These are phyloP conservation scores for Ceratobasidium papillatum DNA, from an alignment of 1,284 basidiomycete species.

Conservation along the genomic window DNA sequence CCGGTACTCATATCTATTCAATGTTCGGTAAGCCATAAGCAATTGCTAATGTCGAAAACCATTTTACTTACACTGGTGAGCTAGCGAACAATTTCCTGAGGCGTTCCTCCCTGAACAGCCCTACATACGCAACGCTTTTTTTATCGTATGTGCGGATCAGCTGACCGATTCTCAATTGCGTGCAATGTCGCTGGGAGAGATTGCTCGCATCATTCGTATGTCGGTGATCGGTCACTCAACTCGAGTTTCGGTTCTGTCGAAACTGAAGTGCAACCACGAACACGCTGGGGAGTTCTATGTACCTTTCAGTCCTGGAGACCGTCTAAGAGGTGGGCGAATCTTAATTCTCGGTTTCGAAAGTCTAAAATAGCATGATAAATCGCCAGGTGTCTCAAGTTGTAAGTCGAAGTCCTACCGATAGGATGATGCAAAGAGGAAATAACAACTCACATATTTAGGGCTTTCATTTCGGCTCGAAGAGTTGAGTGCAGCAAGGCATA, in stretches of 20 bases:
- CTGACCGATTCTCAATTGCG: conserved; percentile 5
- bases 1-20: conserved; percentile 1
- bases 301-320: conserved; percentile 9
- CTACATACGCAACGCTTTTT: conserved; percentile 3
- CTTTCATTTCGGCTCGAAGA: conserved; percentile 14
- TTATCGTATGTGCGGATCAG: background rate
- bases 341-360: background rate
- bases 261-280: conserved; percentile 9
- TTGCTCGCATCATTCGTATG: conserved; percentile 12
- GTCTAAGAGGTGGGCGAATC: background rate
- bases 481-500: background rate
- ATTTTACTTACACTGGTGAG: background rate
- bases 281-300: conserved; percentile 19
- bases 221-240: conserved; percentile 4
- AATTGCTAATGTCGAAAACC: background rate
- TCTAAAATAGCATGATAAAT: background rate
- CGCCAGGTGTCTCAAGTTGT: background rate
- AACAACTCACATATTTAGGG: background rate
- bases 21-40: background rate
- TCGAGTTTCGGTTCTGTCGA: background rate
- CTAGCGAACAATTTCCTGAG: background rate
- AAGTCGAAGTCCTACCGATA: background rate
- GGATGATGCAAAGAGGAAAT: too few relatives aligned
- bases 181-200: conserved; percentile 10
- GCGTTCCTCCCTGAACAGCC: background rate